These are phyloP conservation scores for Isatis tinctoria DNA, from an alignment of 345 rosid genomes.

Conservation along the genomic window DNA sequence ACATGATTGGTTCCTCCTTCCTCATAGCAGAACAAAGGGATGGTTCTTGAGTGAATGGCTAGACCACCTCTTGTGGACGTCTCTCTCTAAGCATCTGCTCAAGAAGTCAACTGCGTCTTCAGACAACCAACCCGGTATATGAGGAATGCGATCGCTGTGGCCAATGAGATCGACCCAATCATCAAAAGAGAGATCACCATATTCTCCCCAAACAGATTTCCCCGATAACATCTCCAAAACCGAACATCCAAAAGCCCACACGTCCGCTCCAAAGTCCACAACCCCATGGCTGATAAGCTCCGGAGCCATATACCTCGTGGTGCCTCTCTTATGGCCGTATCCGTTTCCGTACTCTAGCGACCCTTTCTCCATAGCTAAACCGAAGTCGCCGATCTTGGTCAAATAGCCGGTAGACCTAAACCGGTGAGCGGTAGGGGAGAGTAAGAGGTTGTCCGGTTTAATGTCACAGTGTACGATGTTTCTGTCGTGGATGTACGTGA, in stretches of 20 bases:
- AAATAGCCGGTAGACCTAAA: background rate
- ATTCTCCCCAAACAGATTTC: background rate
- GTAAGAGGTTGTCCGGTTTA: constrained; percentile 16
- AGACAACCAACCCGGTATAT: background rate
- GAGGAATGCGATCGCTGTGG: background rate
- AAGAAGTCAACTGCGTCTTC: background rate
- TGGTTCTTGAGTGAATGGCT: background rate
- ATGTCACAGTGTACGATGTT: constrained; percentile 15
- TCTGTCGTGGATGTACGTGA: background rate
- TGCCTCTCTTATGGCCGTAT: background rate
- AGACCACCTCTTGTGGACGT: background rate
- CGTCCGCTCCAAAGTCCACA: background rate
- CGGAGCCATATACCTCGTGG: background rate
- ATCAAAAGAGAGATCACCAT: background rate
- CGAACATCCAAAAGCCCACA: background rate
- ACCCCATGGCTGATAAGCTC: background rate
- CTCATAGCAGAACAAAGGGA: background rate
- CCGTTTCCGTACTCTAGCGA: background rate
- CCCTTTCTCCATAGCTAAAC: constrained; percentile 1
- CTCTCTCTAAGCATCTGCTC: background rate
- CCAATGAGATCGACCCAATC: background rate
- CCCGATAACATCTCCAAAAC: constrained; percentile 11
- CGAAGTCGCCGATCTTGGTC: background rate
- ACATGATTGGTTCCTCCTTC: background rate
- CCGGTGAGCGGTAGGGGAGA: background rate